phyloP scores from a whole-genome alignment of 192 early-diverging fungal genomes.

The Endogone sp. region DNA sequence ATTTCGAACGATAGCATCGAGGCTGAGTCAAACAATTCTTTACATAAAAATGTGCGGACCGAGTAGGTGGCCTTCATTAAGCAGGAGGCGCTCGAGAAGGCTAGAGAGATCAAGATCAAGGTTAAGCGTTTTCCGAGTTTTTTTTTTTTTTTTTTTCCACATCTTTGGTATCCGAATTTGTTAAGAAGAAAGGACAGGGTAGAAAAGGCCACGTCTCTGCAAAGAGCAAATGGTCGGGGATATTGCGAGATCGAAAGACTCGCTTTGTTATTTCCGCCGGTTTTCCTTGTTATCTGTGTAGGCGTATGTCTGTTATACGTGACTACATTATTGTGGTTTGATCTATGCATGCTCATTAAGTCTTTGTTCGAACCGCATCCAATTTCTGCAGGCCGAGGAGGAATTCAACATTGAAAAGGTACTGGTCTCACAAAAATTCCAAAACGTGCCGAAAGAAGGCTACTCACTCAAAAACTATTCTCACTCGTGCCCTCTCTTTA shows the following conservation, averaged over 20 bases:
- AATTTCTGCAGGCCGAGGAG: conserved; percentile 79
- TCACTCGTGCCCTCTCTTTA: not conserved
- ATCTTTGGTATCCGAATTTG: conserved; percentile 2
- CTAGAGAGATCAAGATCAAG: conserved; percentile 97
- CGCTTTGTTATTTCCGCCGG: no score
- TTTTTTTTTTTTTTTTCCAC: no score
- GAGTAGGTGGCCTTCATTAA: conserved; percentile 93
- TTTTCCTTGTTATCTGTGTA: no score
- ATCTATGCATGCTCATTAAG: no score
- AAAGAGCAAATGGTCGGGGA: no score
- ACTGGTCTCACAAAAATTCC: conserved; percentile 3
- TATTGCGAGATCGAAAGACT: not conserved
- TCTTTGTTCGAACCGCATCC: no score
- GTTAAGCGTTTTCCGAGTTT: no score
- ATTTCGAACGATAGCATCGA: no score
- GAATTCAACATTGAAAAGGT: conserved; percentile 99
- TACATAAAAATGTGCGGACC: not conserved
- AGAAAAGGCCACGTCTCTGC: not conserved
- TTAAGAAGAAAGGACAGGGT: not conserved
- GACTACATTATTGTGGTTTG: no score
- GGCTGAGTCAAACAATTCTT: no score
- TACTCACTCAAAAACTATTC: not conserved
- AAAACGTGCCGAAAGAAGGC: not conserved
- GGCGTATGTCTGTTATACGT: no score
- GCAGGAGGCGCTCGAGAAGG: conserved; percentile 98